These are phyloP conservation scores for Aureobasidium sp. DNA, from an alignment of 2,329 filamentous ascomycete species.

Conservation along the genomic window DNA sequence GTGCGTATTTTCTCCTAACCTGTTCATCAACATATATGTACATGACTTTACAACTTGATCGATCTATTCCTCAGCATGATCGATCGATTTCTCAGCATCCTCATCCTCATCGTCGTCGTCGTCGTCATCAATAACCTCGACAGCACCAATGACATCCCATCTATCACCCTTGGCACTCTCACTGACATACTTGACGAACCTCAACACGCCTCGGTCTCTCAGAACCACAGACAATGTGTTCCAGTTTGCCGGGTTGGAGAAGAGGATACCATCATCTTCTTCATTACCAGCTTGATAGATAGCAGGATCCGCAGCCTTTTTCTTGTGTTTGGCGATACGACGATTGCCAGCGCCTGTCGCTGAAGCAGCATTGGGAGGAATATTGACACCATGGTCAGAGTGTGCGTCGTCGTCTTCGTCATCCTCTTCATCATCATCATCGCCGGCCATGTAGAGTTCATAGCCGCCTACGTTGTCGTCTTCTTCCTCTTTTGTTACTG, in stretches of 20 bases:
- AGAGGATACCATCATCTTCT: conserved; percentile 80
- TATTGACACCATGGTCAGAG: conserved; percentile 42
- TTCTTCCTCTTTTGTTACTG: conserved; percentile 39
- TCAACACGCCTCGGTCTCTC: conserved; percentile 84
- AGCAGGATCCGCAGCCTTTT: conserved; percentile 71
- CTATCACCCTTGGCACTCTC: conserved; percentile 84
- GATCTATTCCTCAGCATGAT: conserved; percentile 3
- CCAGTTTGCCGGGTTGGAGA: conserved; percentile 78
- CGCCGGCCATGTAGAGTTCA: conserved; percentile 93
- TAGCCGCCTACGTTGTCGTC: conserved; percentile 76
- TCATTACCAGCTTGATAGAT: conserved; percentile 79
- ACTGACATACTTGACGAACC: conserved; percentile 98
- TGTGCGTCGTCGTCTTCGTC: conserved; percentile 53
- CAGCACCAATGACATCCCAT: conserved; percentile 88
- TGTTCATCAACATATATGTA: not conserved
- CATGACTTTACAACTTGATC: not conserved
- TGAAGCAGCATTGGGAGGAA: conserved; percentile 35
- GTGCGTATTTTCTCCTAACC: not conserved
- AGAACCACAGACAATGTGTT: conserved; percentile 94
- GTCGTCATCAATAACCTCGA: conserved; percentile 64
- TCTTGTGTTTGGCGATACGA: conserved; percentile 36
- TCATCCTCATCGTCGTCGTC: conserved; percentile 36
- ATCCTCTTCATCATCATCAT: conserved; percentile 71
- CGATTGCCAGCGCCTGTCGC: conserved; percentile 54
- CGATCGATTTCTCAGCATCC: conserved; percentile 3